Base-by-base conservation (phyloP, 1,139 yeast genomes). In the Geotrichum europaeum region DNA sequence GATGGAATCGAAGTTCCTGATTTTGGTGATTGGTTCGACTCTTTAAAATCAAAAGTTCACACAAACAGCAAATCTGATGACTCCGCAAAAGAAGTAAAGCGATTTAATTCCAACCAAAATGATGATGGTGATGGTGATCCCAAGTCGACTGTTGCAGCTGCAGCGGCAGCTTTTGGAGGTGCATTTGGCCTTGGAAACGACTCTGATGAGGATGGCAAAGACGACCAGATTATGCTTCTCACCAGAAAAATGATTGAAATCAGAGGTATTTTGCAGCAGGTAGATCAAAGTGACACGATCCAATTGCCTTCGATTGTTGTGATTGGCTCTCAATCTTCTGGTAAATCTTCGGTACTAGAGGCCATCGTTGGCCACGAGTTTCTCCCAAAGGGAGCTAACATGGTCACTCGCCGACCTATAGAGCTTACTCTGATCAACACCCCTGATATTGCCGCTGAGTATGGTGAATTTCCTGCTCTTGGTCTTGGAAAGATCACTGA, bases 221-320 rank as follows among this genome's bases (percentile, higher is more conserved):
- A 73, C 53, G 77, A 75, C 56, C 73, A 75, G 58, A 94, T 94
- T 86, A 78, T 94, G 73, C 86, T 87, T 64, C 76, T 94, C 64
- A 94, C 98, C 10, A 84, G 91, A 66, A 96, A 90, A 73, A 95
- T 95, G 99, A 95, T 95, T 69, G 99, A 95, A 72, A 92, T 95
- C 62, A 80, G 98, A 70, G 83, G 86, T 59, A 81, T 94, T 54
- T 78, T 95, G 59, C 83, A 88, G 62, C 84, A 83, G 63, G 84
- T 95, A 22, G 96, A 91, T 69, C 86, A 87, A 63, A 78, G 87
- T 4, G 92, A 90, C 51, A 83, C 89, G 13, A 78, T 94, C 54
- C 89, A 86, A 65, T 78, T 95, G 51, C 99, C 99, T 1, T 88
- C 97, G 0, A 95, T 95, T 67, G 99, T 95, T 20, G 99, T 95